Percentiles rank a stretch among this genome's conserved stretches.
Evolutionary conservation across 129 eudicot genomes (phyloP).

Genomic region (Pulicaria dysenterica): DNA sequence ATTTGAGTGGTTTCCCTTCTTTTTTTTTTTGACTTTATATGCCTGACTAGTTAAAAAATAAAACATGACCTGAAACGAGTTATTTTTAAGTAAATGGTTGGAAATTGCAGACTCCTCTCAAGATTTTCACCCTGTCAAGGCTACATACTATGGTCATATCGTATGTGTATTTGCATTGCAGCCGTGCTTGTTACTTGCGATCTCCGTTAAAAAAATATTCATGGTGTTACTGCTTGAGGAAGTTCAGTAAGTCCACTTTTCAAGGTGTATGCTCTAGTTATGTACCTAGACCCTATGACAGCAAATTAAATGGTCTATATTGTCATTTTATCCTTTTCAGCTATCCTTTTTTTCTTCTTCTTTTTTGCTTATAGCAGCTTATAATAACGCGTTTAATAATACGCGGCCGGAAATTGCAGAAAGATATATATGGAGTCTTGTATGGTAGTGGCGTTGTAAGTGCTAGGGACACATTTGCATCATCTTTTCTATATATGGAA

Average conservation of each 20-base stretch:
- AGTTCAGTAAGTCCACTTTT: conserved; percentile 10
- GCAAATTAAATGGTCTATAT: not conserved
- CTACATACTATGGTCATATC: not conserved
- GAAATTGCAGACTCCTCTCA: too few species aligned
- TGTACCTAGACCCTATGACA: conserved; percentile 10
- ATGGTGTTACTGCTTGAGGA: conserved; percentile 12
- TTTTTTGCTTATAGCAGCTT: conserved; percentile 20
- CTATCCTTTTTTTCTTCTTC: not conserved
- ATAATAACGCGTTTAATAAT: conserved; percentile 20
- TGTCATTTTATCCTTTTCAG: not conserved
- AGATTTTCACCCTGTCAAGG: too few species aligned
- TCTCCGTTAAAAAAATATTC: conserved; percentile 14
- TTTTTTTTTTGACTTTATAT: not conserved
- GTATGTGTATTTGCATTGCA: conserved; percentile 14
- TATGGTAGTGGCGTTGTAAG: conserved; percentile 2
- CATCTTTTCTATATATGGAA: conserved; percentile 13
- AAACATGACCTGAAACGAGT: not conserved
- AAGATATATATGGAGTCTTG: conserved; percentile 26
- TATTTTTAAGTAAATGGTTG: too few species aligned
- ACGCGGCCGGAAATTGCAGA: conserved; percentile 15
- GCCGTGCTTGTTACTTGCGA: conserved; percentile 27
- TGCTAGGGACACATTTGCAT: conserved; percentile 12
- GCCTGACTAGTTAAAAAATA: conserved; percentile 1
- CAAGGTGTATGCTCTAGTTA: conserved; percentile 1
- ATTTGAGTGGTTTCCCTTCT: not conserved